Conservation (phyloP, 345 rosid species). For the Corymbia maculata region DNA sequence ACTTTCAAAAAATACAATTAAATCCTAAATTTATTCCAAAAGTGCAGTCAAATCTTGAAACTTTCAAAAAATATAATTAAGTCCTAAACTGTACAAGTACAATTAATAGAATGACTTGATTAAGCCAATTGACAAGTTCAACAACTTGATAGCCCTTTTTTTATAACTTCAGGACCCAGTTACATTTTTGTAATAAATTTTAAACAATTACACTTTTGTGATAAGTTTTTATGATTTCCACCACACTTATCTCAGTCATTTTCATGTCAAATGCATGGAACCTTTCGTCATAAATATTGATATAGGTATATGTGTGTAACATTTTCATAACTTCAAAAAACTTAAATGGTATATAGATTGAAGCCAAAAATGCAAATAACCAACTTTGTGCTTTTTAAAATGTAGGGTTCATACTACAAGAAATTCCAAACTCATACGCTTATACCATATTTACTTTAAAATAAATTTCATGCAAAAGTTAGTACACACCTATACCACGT, state of each 20-base stretch:
- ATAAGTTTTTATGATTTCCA: too few relatives aligned
- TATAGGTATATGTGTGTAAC: neutral
- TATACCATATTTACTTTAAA: neutral
- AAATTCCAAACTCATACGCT: neutral
- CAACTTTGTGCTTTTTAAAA: neutral
- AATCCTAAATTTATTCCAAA: too few relatives aligned
- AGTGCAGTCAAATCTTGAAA: neutral
- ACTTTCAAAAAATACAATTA: too few relatives aligned
- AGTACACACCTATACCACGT: neutral
- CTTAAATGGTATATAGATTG: neutral
- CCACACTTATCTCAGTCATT: neutral
- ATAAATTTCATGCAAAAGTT: neutral
- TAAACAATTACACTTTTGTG: too few relatives aligned
- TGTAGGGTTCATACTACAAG: neutral
- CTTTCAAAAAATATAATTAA: too few relatives aligned
- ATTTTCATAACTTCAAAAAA: neutral
- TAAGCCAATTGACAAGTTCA: neutral
- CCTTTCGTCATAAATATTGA: neutral
- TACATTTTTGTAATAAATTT: too few relatives aligned
- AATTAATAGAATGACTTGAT: too few relatives aligned
- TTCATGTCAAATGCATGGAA: rapidly evolving
- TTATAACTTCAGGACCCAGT: rapidly evolving
- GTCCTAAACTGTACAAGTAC: too few relatives aligned
- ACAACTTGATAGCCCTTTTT: too few relatives aligned
- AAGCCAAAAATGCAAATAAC: neutral